Base-by-base conservation (phyloP, 495 filamentous ascomycete species). In the Daldinia childiae region DNA sequence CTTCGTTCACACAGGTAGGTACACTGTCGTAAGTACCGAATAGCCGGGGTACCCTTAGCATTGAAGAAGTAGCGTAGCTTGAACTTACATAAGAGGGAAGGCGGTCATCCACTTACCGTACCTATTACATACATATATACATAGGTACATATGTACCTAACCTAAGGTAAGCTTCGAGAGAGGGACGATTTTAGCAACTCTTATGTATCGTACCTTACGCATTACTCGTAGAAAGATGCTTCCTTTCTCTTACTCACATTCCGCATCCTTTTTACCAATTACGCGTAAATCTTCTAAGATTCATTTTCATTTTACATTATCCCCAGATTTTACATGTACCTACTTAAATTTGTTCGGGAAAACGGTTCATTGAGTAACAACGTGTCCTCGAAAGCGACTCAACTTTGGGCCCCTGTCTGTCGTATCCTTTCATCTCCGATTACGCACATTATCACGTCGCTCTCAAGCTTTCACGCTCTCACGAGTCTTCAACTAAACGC, bases 351-450 rank as follows among this genome's bases (percentile, higher is more conserved):
- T 30, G 5, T 54, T 30, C 14, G 27, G 27, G 26, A 54, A 54
- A 54, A 29, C 11, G 39, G 62, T 51, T 30, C 41, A 67, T 62
- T 64, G 11, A 64, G 38, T 61, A 59, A 71, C 26, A 39, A 64
- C 67, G 41, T 71, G 29, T 48, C 57, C 24, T 62, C 39, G 62
- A 63, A 74, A 48, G 59, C 58, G 24, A 64, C 72, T 66, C 72
- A 34, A 55, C 57, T 54, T 9, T 21, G 29, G 14, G 0, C 62
- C 66, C 64, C 41, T 64, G 64, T 69, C 62, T 34, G 58, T 73
- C 70, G 75, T 78, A 72, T 68, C 30, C 51, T 52, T 51, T 68
- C 70, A 68, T 73, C 70, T 73, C 70, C 70, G 70, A 73, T 69
- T 66, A 56, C 70, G 70, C 70, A 65, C 41, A 58, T 55, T 62